phyloP scores from a whole-genome alignment of 140 eudicot genomes.

The Erigeron philadelphicus region DNA sequence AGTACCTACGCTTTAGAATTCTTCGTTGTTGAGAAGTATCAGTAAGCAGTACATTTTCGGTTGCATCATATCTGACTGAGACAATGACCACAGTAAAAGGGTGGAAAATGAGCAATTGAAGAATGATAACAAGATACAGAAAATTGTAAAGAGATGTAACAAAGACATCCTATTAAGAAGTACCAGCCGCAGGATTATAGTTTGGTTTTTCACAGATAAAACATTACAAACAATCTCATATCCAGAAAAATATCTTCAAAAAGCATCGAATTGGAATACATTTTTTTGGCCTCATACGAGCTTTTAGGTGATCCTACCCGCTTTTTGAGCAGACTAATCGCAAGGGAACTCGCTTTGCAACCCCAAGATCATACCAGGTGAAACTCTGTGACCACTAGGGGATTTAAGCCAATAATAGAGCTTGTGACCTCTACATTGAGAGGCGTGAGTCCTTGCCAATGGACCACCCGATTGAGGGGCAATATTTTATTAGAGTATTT shows the following conservation, averaged over 20 bases:
- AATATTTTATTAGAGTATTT: not conserved
- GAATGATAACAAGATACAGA: not conserved
- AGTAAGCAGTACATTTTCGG: conserved; percentile 41
- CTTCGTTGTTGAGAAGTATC: conserved; percentile 71
- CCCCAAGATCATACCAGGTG: too few relatives aligned
- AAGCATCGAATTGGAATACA: not conserved
- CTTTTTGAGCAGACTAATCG: too few relatives aligned
- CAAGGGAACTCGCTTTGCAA: too few relatives aligned
- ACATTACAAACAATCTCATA: conserved; percentile 1
- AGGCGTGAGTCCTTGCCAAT: not conserved
- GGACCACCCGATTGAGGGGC: not conserved
- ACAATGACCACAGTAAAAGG: conserved; percentile 14
- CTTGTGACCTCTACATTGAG: too few relatives aligned
- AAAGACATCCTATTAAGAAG: not conserved
- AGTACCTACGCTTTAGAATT: conserved; percentile 95
- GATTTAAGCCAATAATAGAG: too few relatives aligned
- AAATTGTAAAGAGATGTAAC: not conserved
- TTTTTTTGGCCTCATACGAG: too few relatives aligned
- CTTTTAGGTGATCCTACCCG: too few relatives aligned
- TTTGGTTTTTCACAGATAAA: not conserved
- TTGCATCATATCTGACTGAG: conserved; percentile 87
- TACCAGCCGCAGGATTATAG: not conserved
- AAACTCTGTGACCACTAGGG: too few relatives aligned
- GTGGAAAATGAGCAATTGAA: not conserved
- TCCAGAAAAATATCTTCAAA: conserved; percentile 8